Conservation (phyloP, 2,329 filamentous ascomycete species). For the Aschersonia sp. region DNA sequence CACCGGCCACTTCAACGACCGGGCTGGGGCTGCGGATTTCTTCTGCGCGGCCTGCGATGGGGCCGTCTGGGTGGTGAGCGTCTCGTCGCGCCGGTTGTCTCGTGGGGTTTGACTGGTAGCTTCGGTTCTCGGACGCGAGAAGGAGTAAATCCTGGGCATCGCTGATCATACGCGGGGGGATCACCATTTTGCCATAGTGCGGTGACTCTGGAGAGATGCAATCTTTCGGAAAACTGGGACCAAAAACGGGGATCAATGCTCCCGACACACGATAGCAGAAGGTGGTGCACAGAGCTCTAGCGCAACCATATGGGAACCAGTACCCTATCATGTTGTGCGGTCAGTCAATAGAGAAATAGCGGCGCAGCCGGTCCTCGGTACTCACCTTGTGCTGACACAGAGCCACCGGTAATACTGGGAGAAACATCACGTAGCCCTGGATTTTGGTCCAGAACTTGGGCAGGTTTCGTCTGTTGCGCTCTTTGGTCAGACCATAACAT, state of each 20-base stretch:
- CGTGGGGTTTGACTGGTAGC: no score
- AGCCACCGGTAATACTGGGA: constrained; percentile 87
- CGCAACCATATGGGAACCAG: constrained; percentile 88
- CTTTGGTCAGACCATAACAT: neutral
- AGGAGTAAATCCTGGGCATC: neutral
- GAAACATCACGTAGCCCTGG: constrained; percentile 76
- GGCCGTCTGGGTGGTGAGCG: no score
- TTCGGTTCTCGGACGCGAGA: no score
- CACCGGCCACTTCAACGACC: no score
- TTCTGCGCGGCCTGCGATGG: no score
- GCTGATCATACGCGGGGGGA: constrained; percentile 26
- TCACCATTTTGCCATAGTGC: constrained; percentile 53
- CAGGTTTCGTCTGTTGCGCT: constrained; percentile 59
- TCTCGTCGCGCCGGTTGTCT: no score
- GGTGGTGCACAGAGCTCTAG: constrained; percentile 72
- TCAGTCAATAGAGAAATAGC: neutral
- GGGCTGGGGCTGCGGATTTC: no score
- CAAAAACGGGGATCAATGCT: constrained; percentile 82
- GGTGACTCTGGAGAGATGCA: constrained; percentile 52
- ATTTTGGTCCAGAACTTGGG: constrained; percentile 67
- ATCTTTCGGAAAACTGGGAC: constrained; percentile 57
- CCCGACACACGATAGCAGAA: constrained; percentile 79
- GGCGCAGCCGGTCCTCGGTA: neutral
- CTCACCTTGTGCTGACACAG: constrained; percentile 76
- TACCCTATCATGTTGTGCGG: constrained; percentile 49